These are phyloP conservation scores for Pseudocercospora vitis DNA, from an alignment of 2,329 filamentous ascomycete genomes.

Conservation along the genomic window DNA sequence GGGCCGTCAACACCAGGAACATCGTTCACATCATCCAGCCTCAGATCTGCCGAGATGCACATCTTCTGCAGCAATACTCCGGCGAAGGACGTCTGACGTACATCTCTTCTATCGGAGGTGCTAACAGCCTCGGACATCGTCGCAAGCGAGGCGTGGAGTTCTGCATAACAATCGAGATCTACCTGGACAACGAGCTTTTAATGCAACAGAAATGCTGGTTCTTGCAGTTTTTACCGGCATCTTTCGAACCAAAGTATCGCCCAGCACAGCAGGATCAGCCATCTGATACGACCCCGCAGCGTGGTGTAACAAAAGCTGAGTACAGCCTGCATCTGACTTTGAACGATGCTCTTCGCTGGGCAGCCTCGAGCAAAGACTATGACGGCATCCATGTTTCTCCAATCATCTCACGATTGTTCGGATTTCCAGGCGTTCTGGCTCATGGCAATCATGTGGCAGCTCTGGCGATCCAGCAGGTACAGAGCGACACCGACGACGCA, in stretches of 20 bases:
- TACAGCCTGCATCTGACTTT: constrained; percentile 2
- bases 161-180: constrained; percentile 18
- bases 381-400: constrained; percentile 25
- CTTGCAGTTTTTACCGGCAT: constrained; percentile 16
- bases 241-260: constrained; percentile 8
- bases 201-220: constrained; percentile 19
- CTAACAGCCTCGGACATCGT: constrained; percentile 12
- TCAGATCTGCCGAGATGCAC: constrained; percentile 7
- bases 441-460: constrained; percentile 27
- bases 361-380: constrained; percentile 24
- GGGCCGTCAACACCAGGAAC: constrained; percentile 25
- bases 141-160: constrained; percentile 24
- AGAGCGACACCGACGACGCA: not conserved
- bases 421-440: constrained; percentile 22
- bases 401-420: constrained; percentile 20
- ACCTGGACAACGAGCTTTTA: not conserved
- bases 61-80: constrained; percentile 2
- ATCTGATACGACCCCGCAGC: not conserved
- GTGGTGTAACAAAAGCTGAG: not conserved
- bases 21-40: constrained; percentile 16
- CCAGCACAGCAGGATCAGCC: not conserved
- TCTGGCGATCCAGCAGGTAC: constrained; percentile 16
- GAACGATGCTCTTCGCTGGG: constrained; percentile 21
- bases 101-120: constrained; percentile 17
- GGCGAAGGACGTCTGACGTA: constrained; percentile 11